These are phyloP conservation scores for Capsella rubella DNA, from an alignment of 441 rosid species.

Conservation along the genomic window DNA sequence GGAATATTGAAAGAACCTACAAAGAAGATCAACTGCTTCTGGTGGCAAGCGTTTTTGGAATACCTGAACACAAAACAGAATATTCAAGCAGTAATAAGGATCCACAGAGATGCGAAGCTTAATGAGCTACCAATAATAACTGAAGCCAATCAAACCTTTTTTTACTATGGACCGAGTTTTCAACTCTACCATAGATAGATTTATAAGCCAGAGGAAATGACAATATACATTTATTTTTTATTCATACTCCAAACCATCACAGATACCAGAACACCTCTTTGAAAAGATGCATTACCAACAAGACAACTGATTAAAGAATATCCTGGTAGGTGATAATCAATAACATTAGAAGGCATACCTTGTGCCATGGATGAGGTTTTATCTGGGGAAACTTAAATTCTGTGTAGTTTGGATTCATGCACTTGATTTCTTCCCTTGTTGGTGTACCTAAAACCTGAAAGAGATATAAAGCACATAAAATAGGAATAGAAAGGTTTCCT, in stretches of 20 bases:
- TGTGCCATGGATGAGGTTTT: conserved; percentile 99
- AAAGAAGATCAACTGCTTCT: conserved; percentile 97
- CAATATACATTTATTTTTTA: neutral
- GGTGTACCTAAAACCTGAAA: conserved; percentile 98
- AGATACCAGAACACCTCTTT: conserved; percentile 4
- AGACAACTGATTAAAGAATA: conserved; percentile 21
- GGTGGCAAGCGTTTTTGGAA: conserved; percentile 96
- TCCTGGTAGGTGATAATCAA: conserved; percentile 9
- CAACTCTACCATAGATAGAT: conserved; percentile 6
- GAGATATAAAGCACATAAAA: conserved; percentile 9
- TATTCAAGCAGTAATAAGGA: conserved; percentile 7
- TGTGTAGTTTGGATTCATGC: conserved; percentile 99
- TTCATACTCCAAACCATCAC: conserved; percentile 20
- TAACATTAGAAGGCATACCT: conserved; percentile 55
- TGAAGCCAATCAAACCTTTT: neutral
- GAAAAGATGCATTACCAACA: neutral
- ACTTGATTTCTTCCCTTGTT: conserved; percentile 98
- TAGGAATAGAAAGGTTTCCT: conserved; percentile 10
- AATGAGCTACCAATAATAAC: neutral
- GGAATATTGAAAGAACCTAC: conserved; percentile 96
- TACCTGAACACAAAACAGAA: conserved; percentile 57
- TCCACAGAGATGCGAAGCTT: neutral
- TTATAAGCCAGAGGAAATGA: conserved; percentile 1
- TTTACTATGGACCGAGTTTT: neutral
- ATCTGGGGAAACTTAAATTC: conserved; percentile 99